These are phyloP conservation scores for Rostrohypoxylon terebratum DNA, from an alignment of 495 filamentous ascomycete species.

Conservation along the genomic window DNA sequence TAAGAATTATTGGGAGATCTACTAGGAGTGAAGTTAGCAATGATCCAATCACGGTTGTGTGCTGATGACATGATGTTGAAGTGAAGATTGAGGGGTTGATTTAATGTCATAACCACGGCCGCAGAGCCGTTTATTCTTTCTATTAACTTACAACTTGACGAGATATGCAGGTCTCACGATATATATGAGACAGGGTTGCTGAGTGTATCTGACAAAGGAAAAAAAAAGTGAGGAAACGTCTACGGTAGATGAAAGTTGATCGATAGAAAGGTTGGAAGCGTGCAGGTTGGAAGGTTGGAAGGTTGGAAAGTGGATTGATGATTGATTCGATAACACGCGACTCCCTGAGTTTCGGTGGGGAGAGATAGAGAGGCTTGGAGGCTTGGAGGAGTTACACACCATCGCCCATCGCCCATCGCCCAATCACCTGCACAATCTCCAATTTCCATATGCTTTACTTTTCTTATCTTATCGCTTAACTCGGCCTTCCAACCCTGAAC, in stretches of 20 bases:
- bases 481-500: neutral
- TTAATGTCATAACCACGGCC: neutral
- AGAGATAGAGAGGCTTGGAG: slow-evolving; percentile 6
- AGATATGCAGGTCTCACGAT: neutral
- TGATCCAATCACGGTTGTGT: neutral
- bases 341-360: slow-evolving; percentile 26
- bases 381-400: slow-evolving; percentile 24
- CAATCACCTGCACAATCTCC: slow-evolving; percentile 15
- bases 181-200: slow-evolving; percentile 7
- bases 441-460: slow-evolving; percentile 8
- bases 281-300: neutral
- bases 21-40: slow-evolving; percentile 22
- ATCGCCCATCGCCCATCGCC: too few relatives aligned
- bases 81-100: slow-evolving; percentile 21
- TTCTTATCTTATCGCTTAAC: slow-evolving; percentile 43
- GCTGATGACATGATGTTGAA: neutral
- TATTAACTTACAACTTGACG: slow-evolving; percentile 7
- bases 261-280: neutral
- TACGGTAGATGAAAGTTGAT: slow-evolving; percentile 1
- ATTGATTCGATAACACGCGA: slow-evolving; percentile 31
- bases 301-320: too few relatives aligned
- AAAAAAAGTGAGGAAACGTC: too few relatives aligned
- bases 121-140: neutral
- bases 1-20: slow-evolving; percentile 11
- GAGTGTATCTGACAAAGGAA: slow-evolving; percentile 2